A percentile compares a stretch with the other conserved stretches of the same genome.
Evolutionary conservation across 2,329 filamentous ascomycete species (phyloP).

Genomic region (Epichloe amarillans): DNA sequence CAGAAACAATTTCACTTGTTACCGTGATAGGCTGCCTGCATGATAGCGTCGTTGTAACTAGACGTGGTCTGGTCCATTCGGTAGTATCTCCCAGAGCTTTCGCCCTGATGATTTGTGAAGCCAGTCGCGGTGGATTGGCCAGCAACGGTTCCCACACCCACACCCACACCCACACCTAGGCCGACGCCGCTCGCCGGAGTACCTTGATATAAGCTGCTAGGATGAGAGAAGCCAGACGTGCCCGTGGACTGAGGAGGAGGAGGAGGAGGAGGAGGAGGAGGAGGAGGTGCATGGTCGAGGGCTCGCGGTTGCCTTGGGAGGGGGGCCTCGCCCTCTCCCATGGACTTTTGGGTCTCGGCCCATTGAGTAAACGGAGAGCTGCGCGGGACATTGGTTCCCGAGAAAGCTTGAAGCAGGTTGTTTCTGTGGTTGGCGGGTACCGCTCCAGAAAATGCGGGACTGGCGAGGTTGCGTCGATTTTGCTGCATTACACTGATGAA

Average conservation of each 20-base stretch:
- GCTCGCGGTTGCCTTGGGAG: slow-evolving; percentile 10
- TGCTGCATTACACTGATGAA: slow-evolving; percentile 2
- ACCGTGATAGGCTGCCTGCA: slow-evolving; percentile 20
- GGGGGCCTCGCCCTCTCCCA: slow-evolving; percentile 10
- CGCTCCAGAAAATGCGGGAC: slow-evolving; percentile 3
- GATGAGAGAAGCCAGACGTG: slow-evolving; percentile 29
- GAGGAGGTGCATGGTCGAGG: neutral
- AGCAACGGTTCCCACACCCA: slow-evolving; percentile 4
- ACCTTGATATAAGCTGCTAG: slow-evolving; percentile 37
- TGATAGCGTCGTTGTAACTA: slow-evolving; percentile 22
- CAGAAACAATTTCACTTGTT: slow-evolving; percentile 10
- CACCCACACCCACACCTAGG: slow-evolving; percentile 5
- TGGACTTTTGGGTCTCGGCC: slow-evolving; percentile 12
- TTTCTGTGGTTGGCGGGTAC: slow-evolving; percentile 19
- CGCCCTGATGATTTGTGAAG: slow-evolving; percentile 1
- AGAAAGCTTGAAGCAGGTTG: slow-evolving; percentile 23
- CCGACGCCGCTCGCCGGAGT: slow-evolving; percentile 23
- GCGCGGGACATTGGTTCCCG: slow-evolving; percentile 13
- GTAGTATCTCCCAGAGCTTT: slow-evolving; percentile 12
- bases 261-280: neutral
- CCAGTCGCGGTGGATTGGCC: slow-evolving; percentile 8
- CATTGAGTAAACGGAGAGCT: slow-evolving; percentile 20
- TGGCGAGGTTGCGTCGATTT: slow-evolving; percentile 2
- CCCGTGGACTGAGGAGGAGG: slow-evolving; percentile 15
- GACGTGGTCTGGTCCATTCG: slow-evolving; percentile 21